A percentile compares a stretch with the other conserved stretches of the same genome.
Evolutionary conservation across 2,329 filamentous ascomycete species (phyloP).

Genomic region (Pseudocercospora pini-densiflorae): DNA sequence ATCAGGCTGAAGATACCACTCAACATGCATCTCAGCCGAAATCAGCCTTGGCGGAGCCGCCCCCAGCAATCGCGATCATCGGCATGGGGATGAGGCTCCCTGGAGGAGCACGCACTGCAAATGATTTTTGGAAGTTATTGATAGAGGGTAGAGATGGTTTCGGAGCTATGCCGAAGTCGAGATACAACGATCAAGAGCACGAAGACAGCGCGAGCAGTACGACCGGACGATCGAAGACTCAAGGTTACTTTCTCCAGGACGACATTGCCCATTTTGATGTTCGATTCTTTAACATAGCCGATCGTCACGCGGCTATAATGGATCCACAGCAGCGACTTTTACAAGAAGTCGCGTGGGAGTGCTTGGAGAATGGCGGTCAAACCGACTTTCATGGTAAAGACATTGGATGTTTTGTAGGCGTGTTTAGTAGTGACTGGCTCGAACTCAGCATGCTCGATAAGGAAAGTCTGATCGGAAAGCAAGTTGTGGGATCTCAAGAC

Average conservation of each 20-base stretch:
- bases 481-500: slow-evolving; percentile 36
- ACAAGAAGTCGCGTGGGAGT: slow-evolving; percentile 50
- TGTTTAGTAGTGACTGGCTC: slow-evolving; percentile 28
- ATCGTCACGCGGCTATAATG: slow-evolving; percentile 46
- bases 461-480: slow-evolving; percentile 27
- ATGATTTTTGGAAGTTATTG: slow-evolving; percentile 21
- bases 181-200: not conserved
- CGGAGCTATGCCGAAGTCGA: not conserved
- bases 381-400: not conserved
- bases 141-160: not conserved
- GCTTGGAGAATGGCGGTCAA: slow-evolving; percentile 25
- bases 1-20: not conserved
- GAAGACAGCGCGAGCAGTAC: not conserved
- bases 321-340: slow-evolving; percentile 49
- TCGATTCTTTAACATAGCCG: slow-evolving; percentile 49
- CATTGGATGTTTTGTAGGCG: slow-evolving; percentile 12
- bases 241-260: not conserved
- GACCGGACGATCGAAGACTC: not conserved
- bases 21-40: not conserved
- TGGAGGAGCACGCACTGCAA: slow-evolving; percentile 13
- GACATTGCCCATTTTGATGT: slow-evolving; percentile 40
- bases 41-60: not conserved
- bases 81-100: slow-evolving; percentile 47
- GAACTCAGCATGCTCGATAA: slow-evolving; percentile 18
- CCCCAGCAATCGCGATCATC: slow-evolving; percentile 45